Evolutionary conservation across 2,329 filamentous ascomycete species (phyloP).

Genomic region (Bipolaris sorokiniana): DNA sequence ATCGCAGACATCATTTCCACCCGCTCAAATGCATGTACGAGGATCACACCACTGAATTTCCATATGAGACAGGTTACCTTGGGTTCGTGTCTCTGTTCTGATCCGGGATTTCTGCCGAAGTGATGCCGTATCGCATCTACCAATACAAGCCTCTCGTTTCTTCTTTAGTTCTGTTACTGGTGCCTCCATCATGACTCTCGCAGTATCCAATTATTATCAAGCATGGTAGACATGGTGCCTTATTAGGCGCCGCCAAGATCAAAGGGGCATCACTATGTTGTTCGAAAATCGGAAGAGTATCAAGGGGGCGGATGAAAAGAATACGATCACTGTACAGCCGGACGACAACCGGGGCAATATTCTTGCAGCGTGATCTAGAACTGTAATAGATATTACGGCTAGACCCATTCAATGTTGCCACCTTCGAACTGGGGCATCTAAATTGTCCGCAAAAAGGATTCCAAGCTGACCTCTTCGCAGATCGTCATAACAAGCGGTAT

Average conservation of each 20-base stretch:
- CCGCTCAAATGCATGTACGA: slow-evolving; percentile 28
- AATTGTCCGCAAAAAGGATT: accelerated
- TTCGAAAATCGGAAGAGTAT: slow-evolving; percentile 43
- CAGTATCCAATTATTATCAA: slow-evolving; percentile 51
- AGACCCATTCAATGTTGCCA: slow-evolving; percentile 37
- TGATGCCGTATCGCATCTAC: slow-evolving; percentile 34
- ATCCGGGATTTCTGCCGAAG: slow-evolving; percentile 27
- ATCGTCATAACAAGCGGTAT: slow-evolving; percentile 47
- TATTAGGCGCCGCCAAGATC: slow-evolving; percentile 51
- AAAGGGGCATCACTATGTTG: slow-evolving; percentile 53
- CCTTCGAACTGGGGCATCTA: slow-evolving; percentile 14
- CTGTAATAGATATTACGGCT: slow-evolving; percentile 31
- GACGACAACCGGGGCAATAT: slow-evolving; percentile 45
- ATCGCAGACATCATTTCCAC: slow-evolving; percentile 18
- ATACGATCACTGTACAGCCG: slow-evolving; percentile 36
- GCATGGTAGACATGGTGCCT: slow-evolving; percentile 51
- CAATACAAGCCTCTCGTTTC: slow-evolving; percentile 16
- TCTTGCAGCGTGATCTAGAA: slow-evolving; percentile 27
- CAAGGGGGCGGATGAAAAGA: slow-evolving; percentile 30
- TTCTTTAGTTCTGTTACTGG: slow-evolving; percentile 18
- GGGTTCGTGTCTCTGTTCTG: slow-evolving; percentile 26
- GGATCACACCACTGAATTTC: slow-evolving; percentile 11
- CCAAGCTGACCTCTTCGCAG: slow-evolving; percentile 1
- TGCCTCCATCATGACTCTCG: slow-evolving; percentile 19
- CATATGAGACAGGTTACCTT: slow-evolving; percentile 13